phyloP scores from a whole-genome alignment of 202 grass and related monocot genomes.

The Schoenoplectus tabernaemontani region DNA sequence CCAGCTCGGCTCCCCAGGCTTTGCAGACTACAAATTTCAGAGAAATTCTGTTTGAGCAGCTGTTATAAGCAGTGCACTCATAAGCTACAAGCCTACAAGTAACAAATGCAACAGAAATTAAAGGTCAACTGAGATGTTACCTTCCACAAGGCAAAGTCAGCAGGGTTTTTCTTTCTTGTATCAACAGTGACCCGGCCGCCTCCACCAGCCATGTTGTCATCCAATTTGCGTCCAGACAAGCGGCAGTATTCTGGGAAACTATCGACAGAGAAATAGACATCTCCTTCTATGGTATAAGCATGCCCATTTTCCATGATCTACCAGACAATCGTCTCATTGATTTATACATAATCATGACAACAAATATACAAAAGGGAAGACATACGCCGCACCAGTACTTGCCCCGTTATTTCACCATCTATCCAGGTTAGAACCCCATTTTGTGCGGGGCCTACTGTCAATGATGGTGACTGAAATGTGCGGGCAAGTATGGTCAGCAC shows the following conservation, averaged over 20 bases:
- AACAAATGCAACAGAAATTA: neutral
- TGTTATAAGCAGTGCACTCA: neutral
- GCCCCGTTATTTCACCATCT: too few relatives aligned
- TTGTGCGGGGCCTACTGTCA: neutral
- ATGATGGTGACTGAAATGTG: neutral
- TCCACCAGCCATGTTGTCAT: slow-evolving; percentile 75
- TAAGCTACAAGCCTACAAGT: neutral
- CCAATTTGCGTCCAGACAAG: slow-evolving; percentile 69
- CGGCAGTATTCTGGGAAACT: slow-evolving; percentile 68
- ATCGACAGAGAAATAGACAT: slow-evolving; percentile 85
- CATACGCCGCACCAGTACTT: too few relatives aligned
- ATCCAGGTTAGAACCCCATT: neutral
- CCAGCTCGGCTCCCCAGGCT: slow-evolving; percentile 87
- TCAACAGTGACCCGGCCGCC: slow-evolving; percentile 60
- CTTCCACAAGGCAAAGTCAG: slow-evolving; percentile 87
- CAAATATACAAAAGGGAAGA: too few relatives aligned
- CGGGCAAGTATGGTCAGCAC: too few relatives aligned
- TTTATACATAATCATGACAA: too few relatives aligned
- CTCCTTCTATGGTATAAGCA: slow-evolving; percentile 73
- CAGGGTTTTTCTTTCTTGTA: slow-evolving; percentile 55
- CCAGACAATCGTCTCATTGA: neutral
- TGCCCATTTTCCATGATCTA: slow-evolving; percentile 84
- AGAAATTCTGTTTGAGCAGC: neutral
- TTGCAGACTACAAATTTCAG: slow-evolving; percentile 45
- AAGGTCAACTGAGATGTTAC: slow-evolving; percentile 19